phyloP scores from a whole-genome alignment of 1,139 yeast species.

The Debaryomyces subglobosus region DNA sequence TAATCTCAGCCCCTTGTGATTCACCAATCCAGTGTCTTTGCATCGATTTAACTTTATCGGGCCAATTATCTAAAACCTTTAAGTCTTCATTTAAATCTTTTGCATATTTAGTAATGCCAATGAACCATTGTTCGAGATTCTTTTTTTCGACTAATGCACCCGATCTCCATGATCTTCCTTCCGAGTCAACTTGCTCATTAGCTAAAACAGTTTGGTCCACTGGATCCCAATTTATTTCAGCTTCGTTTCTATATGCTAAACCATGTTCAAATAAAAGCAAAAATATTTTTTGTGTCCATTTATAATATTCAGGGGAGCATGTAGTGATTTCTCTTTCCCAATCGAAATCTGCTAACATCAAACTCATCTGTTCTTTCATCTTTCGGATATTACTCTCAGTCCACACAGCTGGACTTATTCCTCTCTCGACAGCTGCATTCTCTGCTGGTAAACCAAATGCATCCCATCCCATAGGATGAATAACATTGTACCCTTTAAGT shows the following conservation, averaged over 20 bases:
- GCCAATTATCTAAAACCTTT: slow-evolving; percentile 70
- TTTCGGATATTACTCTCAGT: slow-evolving; percentile 72
- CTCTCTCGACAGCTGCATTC: slow-evolving; percentile 91
- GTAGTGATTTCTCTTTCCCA: slow-evolving; percentile 94
- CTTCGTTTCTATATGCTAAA: slow-evolving; percentile 79
- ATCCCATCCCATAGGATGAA: slow-evolving; percentile 99
- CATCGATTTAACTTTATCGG: slow-evolving; percentile 84
- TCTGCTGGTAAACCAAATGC: slow-evolving; percentile 98
- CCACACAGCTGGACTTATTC: slow-evolving; percentile 81
- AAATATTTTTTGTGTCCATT: slow-evolving; percentile 89
- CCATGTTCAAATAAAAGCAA: slow-evolving; percentile 72
- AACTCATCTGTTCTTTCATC: slow-evolving; percentile 81
- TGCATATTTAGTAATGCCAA: slow-evolving; percentile 85
- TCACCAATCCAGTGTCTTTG: slow-evolving; percentile 94
- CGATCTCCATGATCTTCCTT: slow-evolving; percentile 94
- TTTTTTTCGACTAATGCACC: slow-evolving; percentile 91
- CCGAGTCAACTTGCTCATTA: slow-evolving; percentile 91
- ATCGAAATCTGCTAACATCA: slow-evolving; percentile 85
- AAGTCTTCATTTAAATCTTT: slow-evolving; percentile 65
- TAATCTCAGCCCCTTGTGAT: slow-evolving; percentile 76
- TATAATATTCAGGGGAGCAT: slow-evolving; percentile 84
- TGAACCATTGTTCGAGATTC: slow-evolving; percentile 86
- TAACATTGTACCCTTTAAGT: slow-evolving; percentile 72
- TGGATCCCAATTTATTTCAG: slow-evolving; percentile 98
- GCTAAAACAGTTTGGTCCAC: slow-evolving; percentile 92